Percentiles rank a stretch among this genome's conserved stretches.
Evolutionary conservation across 129 eudicot genomes (phyloP).

Genomic region (Tagetes erecta): DNA sequence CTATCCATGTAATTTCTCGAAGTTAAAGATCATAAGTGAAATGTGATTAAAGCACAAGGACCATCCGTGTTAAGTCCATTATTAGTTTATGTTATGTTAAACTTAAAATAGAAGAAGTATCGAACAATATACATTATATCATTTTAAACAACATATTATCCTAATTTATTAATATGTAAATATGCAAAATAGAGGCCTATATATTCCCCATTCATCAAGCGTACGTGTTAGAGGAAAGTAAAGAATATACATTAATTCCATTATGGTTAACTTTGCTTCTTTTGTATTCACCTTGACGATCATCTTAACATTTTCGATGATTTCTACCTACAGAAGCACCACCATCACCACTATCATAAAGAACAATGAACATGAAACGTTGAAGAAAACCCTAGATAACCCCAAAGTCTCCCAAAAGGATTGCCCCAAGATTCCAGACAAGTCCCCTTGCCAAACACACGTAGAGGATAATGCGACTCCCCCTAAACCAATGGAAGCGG

Average conservation of each 20-base stretch:
- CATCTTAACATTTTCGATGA: not conserved
- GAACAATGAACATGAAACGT: not conserved
- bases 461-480: no score
- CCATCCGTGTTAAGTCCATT: no score
- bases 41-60: no score
- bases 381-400: not conserved
- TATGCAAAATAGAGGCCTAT: not conserved
- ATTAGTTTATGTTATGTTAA: no score
- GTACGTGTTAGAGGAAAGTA: no score
- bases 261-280: not conserved
- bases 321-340: not conserved
- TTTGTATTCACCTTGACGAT: not conserved
- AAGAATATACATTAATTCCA: not conserved
- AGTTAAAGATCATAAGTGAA: no score
- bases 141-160: no score
- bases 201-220: not conserved
- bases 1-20: no score
- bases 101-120: no score
- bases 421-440: not conserved
- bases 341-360: not conserved
- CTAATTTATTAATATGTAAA: no score
- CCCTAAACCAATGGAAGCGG: no score
- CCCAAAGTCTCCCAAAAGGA: not conserved
- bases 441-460: not conserved
- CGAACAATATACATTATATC: no score